Evolutionary conservation across 441 rosid genomes (phyloP), one percentile per base, ranked within the genome.

Genomic region (Syzygium malaccense): DNA sequence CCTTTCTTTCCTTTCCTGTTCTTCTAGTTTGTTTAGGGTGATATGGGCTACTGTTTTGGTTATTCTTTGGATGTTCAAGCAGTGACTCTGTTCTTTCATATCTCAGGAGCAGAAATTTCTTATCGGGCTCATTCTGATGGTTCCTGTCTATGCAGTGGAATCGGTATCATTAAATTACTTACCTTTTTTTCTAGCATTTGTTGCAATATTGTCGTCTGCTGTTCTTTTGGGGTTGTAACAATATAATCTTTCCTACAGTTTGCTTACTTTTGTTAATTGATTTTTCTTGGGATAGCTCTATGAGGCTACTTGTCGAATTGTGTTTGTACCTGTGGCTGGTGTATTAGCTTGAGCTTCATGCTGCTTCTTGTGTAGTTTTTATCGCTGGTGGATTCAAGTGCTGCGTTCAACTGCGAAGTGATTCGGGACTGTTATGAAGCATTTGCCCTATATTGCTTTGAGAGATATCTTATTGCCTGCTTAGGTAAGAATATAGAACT

Each of bases 381-480:
- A 89, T 98, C 99, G 54, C 93, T 98, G 93, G 89, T 95, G 93
- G 95, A 96, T 92, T 98, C 99, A 58, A 94, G 90, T 92, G 96
- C 96, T 85, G 99, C 99, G 68, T 98, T 98, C 93, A 96, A 98
- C 93, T 95, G 95, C 48, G 99, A 98, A 93, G 96, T 94, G 88
- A 92, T 98, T 89, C 98, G 99, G 86, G 99, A 96, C 91, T 98
- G 99, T 92, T 98, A 98, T 88, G 99, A 98, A 92, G 99, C 99
- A 90, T 96, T 98, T 93, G 99, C 99, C 15, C 92, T 98, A 91
- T 98, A 98, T 91, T 98, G 99, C 94, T 98, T 98, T 78, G 99
- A 98, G 94, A 94, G 99, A 96, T 98, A 98, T 92, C 90, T 96
- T 92, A 98, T 98, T 88, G 99, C 99, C 56, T 98, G 99, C 93